Percentiles rank a stretch among this genome's conserved stretches.
phyloP scores from a whole-genome alignment of 305 asterid species.

The Rubia tinctorum region DNA sequence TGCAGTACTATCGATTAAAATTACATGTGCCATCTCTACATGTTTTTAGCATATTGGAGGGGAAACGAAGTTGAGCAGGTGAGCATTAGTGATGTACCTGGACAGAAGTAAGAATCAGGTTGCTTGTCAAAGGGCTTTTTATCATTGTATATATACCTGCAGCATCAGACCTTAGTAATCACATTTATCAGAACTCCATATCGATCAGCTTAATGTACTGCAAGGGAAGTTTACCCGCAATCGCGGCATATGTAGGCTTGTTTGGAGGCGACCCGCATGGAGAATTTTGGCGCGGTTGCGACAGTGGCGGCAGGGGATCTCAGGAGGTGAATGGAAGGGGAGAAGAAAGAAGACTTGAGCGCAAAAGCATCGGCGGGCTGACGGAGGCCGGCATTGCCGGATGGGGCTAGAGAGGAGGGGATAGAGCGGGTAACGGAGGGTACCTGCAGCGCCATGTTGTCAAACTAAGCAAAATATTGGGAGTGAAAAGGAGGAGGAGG shows the following conservation, averaged over 20 bases:
- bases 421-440: slow-evolving; percentile 34
- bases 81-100: slow-evolving; percentile 40
- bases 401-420: slow-evolving; percentile 30
- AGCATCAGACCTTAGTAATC: slow-evolving; percentile 13
- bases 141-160: slow-evolving; percentile 88
- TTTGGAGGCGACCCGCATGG: slow-evolving; percentile 79
- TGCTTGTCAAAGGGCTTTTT: slow-evolving; percentile 83
- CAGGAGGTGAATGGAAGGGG: slow-evolving; percentile 50
- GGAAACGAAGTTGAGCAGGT: no score
- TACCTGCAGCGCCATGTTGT: slow-evolving; percentile 51
- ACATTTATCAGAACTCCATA: neutral
- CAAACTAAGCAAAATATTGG: neutral
- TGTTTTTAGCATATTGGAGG: neutral
- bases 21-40: neutral
- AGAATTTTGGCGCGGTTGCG: slow-evolving; percentile 53
- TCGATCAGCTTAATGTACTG: neutral
- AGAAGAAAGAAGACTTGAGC: slow-evolving; percentile 57
- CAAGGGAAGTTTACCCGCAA: slow-evolving; percentile 57
- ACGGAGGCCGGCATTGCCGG: slow-evolving; percentile 49
- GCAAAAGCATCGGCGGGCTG: slow-evolving; percentile 37
- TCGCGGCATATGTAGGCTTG: slow-evolving; percentile 94
- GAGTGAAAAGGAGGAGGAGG: neutral
- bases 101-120: slow-evolving; percentile 77
- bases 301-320: slow-evolving; percentile 25
- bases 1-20: neutral